Evolutionary conservation across 306 rosid species (phyloP), one percentile per base, ranked within the genome.

Genomic region (Spatholobus suberectus): DNA sequence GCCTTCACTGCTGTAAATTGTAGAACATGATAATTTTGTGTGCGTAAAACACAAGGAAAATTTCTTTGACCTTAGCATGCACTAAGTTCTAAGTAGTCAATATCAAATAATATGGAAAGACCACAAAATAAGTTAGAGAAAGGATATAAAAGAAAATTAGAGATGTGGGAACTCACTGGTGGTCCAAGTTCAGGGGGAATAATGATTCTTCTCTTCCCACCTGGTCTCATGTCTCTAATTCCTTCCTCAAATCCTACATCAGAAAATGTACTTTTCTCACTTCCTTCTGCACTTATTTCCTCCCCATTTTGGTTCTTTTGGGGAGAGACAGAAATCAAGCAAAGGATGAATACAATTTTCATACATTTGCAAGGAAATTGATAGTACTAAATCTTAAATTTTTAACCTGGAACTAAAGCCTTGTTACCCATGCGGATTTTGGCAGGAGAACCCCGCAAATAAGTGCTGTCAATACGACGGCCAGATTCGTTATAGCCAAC

Each of bases 141-240:
- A 37, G 38, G 49, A 69, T 44, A 49, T 15, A 21, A 55, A 73
- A 73, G 76, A 46, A 68, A 81, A 77, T 24, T 15, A 79, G 75
- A 83, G 76, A 83, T 69, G 71, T 55, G 5, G 63, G 78, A 78
- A 84, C 95, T 88, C 57, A 96, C 99, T 47, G 99, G 99, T 9
- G 99, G 99, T 87, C 98, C 98, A 59, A 96, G 98, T 70, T 96
- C 98, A 8, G 98, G 99, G 41, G 98, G 98, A 75, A 96, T 92
- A 81, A 96, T 94, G 46, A 94, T 92, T 89, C 98, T 92, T 88
- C 99, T 93, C 87, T 87, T 91, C 32, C 98, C 99, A 74, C 99
- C 98, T 13, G 99, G 92, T 86, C 57, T 94, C 98, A 94, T 96
- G 78, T 93, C 97, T 32, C 82, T 89, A 78, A 96, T 94, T 80